Base-by-base conservation (phyloP, 2,329 filamentous ascomycete species). In the Ceratocystiopsis brevicomis region DNA sequence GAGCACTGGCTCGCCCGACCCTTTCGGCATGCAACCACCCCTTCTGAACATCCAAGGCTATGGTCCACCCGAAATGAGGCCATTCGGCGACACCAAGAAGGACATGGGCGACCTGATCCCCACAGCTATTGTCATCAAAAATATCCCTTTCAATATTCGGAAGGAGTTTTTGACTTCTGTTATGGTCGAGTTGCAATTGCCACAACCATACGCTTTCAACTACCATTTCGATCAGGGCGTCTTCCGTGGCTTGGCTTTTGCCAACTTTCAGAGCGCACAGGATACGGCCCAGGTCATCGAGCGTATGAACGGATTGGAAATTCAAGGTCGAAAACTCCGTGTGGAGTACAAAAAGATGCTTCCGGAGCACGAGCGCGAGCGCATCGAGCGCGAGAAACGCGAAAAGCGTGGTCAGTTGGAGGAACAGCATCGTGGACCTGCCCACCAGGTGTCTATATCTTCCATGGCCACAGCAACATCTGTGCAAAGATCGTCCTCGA, bases 301-400 rank as follows among this genome's bases (percentile, higher is more conserved):
- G 46, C 73, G 80, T 42, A 81, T 98, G 71, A 98, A 98, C 57
- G 86, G 93, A 53, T 81, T 95, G 60, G 90, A 96, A 56, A 74
- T 98, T 10, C 86, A 94, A 57, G 90, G 90, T 39, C 75, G 90
- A 48, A 96, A 96, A 64, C 66, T 98, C 51, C 74, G 90, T 40
- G 90, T 98, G 21, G 90, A 98, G 61, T 98, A 96, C 66, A 98
- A 98, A 70, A 96, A 96, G 66, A 96, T 98, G 90, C 73, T 98
- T 6, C 90, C 90, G 1, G 75, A 92, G 50, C 84, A 87, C 32
- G 90, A 96, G 61, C 76, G 90, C 42, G 90, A 98, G 61, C 76
- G 90, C 37, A 96, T 98, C 52, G 90, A 98, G 61, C 75, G 90
- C 6, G 90, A 96, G 62, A 98, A 96, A 74, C 75, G 90, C 45